Conservation (phyloP, 768 basidiomycete species). For the Fomitopsis serialis region DNA sequence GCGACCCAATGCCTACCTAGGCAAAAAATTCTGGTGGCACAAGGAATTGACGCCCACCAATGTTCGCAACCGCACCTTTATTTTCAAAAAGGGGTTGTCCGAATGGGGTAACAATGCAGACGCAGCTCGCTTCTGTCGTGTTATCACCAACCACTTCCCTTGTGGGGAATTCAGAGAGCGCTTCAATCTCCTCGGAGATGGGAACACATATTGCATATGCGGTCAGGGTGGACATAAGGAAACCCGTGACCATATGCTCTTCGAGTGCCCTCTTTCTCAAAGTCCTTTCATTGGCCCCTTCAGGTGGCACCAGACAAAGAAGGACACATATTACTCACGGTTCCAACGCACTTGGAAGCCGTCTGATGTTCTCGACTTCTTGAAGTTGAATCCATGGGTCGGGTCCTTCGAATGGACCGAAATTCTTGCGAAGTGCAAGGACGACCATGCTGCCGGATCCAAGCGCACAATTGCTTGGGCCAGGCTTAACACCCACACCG, state of each 20-base stretch:
- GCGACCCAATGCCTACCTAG: neutral
- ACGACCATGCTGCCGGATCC: too few relatives aligned
- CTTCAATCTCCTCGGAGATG: neutral
- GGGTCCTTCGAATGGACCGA: neutral
- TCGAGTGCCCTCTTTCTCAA: neutral
- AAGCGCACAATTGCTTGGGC: too few relatives aligned
- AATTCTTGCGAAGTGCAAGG: too few relatives aligned
- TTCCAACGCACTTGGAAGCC: neutral
- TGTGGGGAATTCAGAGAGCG: constrained; percentile 2
- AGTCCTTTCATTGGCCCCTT: neutral
- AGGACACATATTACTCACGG: too few relatives aligned
- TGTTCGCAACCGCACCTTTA: neutral
- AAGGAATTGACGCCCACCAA: neutral
- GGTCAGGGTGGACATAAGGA: neutral
- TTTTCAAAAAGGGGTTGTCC: neutral
- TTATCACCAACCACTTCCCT: constrained; percentile 2
- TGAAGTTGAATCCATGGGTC: neutral
- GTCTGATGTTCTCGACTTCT: neutral
- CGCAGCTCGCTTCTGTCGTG: neutral
- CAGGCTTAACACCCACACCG: too few relatives aligned
- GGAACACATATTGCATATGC: neutral
- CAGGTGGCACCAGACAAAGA: neutral
- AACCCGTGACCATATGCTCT: neutral
- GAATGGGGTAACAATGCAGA: neutral
- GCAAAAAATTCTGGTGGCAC: neutral